These are phyloP conservation scores for Epithemia pelagica DNA, from an alignment of 108 stramenopile species.

Conservation along the genomic window DNA sequence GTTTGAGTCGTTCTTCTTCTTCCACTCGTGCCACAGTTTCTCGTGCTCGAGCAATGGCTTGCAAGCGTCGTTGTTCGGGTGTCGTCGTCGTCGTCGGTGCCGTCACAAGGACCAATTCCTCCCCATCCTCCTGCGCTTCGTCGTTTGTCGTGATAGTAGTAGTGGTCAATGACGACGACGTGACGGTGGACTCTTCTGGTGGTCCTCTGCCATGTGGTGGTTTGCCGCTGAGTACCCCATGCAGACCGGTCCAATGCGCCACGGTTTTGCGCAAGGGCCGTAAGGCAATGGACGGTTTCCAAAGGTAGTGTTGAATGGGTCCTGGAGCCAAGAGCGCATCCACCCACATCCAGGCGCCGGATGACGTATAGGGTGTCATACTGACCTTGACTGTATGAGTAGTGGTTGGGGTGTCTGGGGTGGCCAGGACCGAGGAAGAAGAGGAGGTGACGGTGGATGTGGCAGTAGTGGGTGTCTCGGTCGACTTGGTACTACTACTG, in stretches of 20 bases:
- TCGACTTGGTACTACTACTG: too few species aligned
- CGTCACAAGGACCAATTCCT: neutral
- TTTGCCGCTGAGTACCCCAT: slow-evolving; percentile 82
- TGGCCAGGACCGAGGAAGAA: too few species aligned
- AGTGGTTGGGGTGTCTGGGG: too few species aligned
- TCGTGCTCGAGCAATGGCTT: slow-evolving; percentile 4
- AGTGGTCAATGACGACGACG: too few species aligned
- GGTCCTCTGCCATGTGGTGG: neutral
- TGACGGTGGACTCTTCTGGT: slow-evolving; percentile 4
- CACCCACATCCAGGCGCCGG: neutral
- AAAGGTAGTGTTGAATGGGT: neutral
- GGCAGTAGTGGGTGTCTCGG: too few species aligned
- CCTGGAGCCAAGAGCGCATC: neutral
- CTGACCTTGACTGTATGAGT: too few species aligned
- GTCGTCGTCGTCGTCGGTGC: neutral
- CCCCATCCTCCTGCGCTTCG: neutral
- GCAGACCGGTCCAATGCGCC: slow-evolving; percentile 64
- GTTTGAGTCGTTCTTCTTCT: neutral
- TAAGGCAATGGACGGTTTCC: slow-evolving; percentile 9
- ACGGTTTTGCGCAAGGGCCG: slow-evolving; percentile 60
- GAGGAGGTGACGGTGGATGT: too few species aligned
- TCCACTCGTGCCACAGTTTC: slow-evolving; percentile 7
- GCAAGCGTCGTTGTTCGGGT: neutral
- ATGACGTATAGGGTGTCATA: neutral
- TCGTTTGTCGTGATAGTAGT: too few species aligned